Evolutionary conservation across 2,329 filamentous ascomycete species (phyloP).

Genomic region (Cercospora zeina): DNA sequence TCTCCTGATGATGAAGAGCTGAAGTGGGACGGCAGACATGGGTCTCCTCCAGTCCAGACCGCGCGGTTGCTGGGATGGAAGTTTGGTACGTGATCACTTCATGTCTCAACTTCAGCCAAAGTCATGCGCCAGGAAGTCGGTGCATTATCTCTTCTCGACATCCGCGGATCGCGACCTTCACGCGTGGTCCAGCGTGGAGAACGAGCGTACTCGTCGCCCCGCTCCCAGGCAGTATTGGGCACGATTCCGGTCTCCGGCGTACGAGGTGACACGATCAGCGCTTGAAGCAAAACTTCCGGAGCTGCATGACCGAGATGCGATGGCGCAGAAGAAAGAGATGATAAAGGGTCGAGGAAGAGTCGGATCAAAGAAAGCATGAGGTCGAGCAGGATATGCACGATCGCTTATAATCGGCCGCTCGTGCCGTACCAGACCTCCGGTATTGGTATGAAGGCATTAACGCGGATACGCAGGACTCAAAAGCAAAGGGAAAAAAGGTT

Average conservation of each 20-base stretch:
- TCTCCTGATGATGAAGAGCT: conserved; percentile 2
- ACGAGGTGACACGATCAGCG: not conserved
- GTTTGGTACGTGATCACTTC: conserved; percentile 3
- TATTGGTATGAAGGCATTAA: not conserved
- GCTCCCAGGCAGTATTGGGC: not conserved
- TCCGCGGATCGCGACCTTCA: not conserved
- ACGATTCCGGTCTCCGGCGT: not conserved
- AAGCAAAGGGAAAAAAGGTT: not conserved
- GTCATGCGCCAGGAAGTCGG: not conserved
- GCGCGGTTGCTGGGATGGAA: not conserved
- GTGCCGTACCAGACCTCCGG: not conserved
- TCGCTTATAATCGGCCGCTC: not conserved
- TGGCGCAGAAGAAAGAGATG: not conserved
- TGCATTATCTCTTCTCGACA: not conserved
- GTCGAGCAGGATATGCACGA: not conserved
- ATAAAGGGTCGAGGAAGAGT: not conserved
- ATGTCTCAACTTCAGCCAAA: not conserved
- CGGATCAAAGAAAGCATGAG: not conserved
- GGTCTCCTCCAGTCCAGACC: not conserved
- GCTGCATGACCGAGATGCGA: not conserved
- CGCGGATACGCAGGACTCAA: not conserved
- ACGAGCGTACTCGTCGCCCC: not conserved
- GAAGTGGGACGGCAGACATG: conserved; percentile 6
- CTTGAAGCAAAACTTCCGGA: not conserved
- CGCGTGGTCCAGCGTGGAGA: not conserved